Evolutionary conservation across 352 stramenopile species (phyloP).

Genomic region (Phytopythium mirpurense): DNA sequence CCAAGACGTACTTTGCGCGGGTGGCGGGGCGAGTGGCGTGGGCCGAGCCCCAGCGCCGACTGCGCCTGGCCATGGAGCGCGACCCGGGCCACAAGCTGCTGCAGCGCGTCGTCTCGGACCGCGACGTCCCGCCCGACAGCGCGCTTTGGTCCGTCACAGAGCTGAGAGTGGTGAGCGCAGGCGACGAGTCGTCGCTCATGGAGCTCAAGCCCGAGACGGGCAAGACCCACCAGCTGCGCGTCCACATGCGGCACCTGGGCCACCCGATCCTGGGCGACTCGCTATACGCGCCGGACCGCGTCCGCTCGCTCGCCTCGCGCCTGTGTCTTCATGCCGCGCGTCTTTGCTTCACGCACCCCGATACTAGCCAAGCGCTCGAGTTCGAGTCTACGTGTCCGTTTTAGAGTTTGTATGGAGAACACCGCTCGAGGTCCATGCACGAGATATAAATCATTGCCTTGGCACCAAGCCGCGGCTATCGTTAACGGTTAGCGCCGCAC

Average conservation of each 20-base stretch:
- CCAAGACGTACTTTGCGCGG: slow-evolving; percentile 58
- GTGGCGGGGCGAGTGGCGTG: slow-evolving; percentile 35
- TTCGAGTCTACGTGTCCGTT: slow-evolving; percentile 25
- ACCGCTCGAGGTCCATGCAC: too few relatives aligned
- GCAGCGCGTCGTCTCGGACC: slow-evolving; percentile 38
- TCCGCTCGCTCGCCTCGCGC: slow-evolving; percentile 29
- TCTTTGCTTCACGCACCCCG: slow-evolving; percentile 39
- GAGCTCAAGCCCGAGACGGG: slow-evolving; percentile 70
- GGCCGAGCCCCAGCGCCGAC: slow-evolving; percentile 14
- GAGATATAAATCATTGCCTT: too few relatives aligned
- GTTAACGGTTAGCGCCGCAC: too few relatives aligned
- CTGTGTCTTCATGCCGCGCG: slow-evolving; percentile 46
- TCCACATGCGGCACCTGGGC: slow-evolving; percentile 89
- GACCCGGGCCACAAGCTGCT: slow-evolving; percentile 39
- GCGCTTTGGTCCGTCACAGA: slow-evolving; percentile 30
- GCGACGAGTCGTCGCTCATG: slow-evolving; percentile 32
- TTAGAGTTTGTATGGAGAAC: background rate
- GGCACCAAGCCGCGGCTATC: too few relatives aligned
- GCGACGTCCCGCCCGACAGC: slow-evolving; percentile 16
- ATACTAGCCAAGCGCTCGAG: slow-evolving; percentile 25
- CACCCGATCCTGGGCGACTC: slow-evolving; percentile 92
- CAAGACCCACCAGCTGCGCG: slow-evolving; percentile 94
- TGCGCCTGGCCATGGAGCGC: slow-evolving; percentile 46
- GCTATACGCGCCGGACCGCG: slow-evolving; percentile 65
- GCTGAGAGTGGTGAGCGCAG: slow-evolving; percentile 14